Percentiles rank a stretch among this genome's conserved stretches.
Evolutionary conservation across 2,329 filamentous ascomycete genomes (phyloP).

Genomic region (Penicillium polonicum): DNA sequence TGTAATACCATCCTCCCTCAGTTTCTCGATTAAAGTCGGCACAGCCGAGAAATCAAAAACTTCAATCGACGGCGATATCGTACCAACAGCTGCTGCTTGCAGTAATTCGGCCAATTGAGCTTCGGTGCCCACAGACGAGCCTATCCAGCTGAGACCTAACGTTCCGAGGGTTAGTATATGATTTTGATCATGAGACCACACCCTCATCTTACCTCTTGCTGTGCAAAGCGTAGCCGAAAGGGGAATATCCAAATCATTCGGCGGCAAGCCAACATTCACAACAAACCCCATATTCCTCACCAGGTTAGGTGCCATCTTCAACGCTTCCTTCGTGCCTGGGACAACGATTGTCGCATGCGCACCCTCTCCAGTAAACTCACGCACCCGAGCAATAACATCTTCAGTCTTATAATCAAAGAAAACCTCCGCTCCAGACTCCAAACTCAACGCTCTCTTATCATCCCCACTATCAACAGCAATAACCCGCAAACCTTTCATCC

Average conservation of each 20-base stretch:
- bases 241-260: constrained; percentile 23
- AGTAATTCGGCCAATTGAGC: constrained; percentile 20
- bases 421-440: constrained; percentile 20
- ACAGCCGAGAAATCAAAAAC: constrained; percentile 20
- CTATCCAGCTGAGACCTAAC: constrained; percentile 23
- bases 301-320: constrained; percentile 18
- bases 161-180: not conserved
- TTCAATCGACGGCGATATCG: constrained; percentile 19
- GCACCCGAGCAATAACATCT: constrained; percentile 21
- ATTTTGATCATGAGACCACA: not conserved
- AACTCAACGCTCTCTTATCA: constrained; percentile 20
- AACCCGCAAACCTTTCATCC: constrained; percentile 57
- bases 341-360: constrained; percentile 25
- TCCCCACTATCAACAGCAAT: constrained; percentile 43
- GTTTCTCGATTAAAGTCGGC: constrained; percentile 13
- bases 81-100: constrained; percentile 16
- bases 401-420: constrained; percentile 25
- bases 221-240: constrained; percentile 26
- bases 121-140: constrained; percentile 26
- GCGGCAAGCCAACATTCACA: constrained; percentile 23
- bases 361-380: constrained; percentile 21
- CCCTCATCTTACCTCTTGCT: constrained; percentile 21
- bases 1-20: constrained; percentile 18
- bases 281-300: constrained; percentile 25
- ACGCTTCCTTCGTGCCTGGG: constrained; percentile 21